Evolutionary conservation across 331 rosid species (phyloP), one percentile per base, ranked within the genome.

Genomic region (Pyrus hybrid): DNA sequence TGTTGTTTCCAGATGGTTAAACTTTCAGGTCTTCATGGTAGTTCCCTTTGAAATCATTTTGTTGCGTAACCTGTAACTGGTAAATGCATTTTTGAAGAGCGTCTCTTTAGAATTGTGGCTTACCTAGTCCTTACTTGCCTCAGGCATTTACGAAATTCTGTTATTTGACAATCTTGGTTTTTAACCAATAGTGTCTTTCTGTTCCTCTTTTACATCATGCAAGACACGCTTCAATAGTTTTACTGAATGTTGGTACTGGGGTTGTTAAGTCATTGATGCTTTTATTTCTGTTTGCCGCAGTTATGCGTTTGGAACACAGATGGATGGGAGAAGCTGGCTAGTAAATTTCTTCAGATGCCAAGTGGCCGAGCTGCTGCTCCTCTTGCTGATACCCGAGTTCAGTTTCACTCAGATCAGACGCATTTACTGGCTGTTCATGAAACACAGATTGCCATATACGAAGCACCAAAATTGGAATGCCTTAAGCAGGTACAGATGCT

Each of bases 221-320:
- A 41, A 41, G 45, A 41, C 45, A 41, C 13, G 13, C 45, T 41
- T 41, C 45, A 41, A 41, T 41, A 3, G 45, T 41, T 41, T 41
- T 41, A 41, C 45, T 41, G 45, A 41, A 9, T 66, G n/a, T 30
- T 47, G 54, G 18, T 18, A 5, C 14, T n/a, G 10, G n/a, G 13
- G 29, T 66, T 5, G 13, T 56, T 41, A 67, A 49, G 67, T 68
- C 25, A 14, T 8, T 6, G 63, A 21, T 18, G 35, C 43, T 41
- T 54, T 77, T 53, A 23, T 77, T 53, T 75, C 21, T 69, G 20
- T n/a, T 70, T 83, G 77, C 58, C 78, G 77, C 91, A 95, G 99
- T 77, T 95, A 78, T 92, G 99, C 68, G 93, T 95, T 80, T 95
- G 99, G 99, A 91, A 84, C 88, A 89, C 93, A 2, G 97, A 95